A percentile compares a stretch with the other conserved stretches of the same genome.
phyloP scores from a whole-genome alignment of 2,329 filamentous ascomycete genomes.

The Fusarium concolor region DNA sequence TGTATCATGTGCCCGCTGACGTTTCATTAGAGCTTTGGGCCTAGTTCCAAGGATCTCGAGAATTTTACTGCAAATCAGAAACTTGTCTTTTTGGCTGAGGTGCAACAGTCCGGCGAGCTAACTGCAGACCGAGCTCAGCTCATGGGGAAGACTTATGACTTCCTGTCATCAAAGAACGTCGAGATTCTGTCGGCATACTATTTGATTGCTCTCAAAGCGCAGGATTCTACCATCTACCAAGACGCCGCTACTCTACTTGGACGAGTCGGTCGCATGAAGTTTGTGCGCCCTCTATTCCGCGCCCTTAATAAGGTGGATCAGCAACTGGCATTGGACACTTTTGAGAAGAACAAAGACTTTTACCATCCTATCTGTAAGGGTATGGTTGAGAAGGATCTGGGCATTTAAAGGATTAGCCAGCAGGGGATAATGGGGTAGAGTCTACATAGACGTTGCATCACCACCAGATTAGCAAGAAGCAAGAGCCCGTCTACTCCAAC shows the following conservation, averaged over 20 bases:
- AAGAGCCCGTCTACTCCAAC: constrained; percentile 50
- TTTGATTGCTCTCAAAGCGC: constrained; percentile 79
- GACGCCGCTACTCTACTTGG: constrained; percentile 81
- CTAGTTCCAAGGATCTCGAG: constrained; percentile 74
- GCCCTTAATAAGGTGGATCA: constrained; percentile 80
- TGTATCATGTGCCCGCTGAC: constrained; percentile 28
- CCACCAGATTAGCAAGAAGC: neutral
- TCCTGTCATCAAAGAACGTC: constrained; percentile 81
- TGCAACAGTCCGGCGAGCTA: constrained; percentile 75
- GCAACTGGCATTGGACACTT: constrained; percentile 81
- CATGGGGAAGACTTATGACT: constrained; percentile 80
- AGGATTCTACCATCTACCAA: constrained; percentile 75
- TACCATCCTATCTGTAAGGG: constrained; percentile 93
- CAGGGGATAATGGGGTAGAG: neutral
- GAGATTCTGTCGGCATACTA: constrained; percentile 87
- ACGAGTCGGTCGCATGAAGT: constrained; percentile 94
- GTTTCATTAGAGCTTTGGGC: constrained; percentile 67
- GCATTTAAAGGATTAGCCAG: constrained; percentile 45
- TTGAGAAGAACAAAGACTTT: constrained; percentile 88
- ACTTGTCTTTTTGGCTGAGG: constrained; percentile 86
- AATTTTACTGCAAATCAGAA: constrained; percentile 87
- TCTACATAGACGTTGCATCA: neutral
- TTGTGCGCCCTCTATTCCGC: constrained; percentile 86
- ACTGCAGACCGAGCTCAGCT: constrained; percentile 72
- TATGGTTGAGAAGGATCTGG: constrained; percentile 88